phyloP scores from a whole-genome alignment of 2,329 filamentous ascomycete species.

The Torrubiellomyces zombiae region DNA sequence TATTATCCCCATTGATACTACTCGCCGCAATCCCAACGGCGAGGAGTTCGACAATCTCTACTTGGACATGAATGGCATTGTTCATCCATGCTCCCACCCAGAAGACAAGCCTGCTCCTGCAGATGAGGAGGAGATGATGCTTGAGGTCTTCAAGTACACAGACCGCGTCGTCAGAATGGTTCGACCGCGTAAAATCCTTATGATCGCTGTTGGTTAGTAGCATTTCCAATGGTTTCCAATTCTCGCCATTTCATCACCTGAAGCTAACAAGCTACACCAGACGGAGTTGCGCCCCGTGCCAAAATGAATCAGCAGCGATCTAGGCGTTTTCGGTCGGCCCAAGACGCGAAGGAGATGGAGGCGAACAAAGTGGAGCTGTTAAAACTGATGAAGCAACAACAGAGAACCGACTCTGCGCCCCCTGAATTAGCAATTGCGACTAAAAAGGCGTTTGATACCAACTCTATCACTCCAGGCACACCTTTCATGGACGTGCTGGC shows the following conservation, averaged over 20 bases:
- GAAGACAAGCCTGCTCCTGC: conserved; percentile 82
- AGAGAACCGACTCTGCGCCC: conserved; percentile 44
- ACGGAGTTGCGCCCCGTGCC: conserved; percentile 90
- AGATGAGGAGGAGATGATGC: conserved; percentile 98
- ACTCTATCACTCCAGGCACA: conserved; percentile 82
- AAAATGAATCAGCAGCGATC: conserved; percentile 99
- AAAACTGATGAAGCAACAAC: conserved; percentile 68
- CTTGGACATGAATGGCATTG: conserved; percentile 98
- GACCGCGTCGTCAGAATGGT: conserved; percentile 98
- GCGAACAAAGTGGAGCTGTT: conserved; percentile 77
- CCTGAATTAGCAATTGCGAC: conserved; percentile 44
- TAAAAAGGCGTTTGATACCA: conserved; percentile 85
- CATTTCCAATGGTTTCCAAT: too few species aligned
- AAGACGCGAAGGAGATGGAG: conserved; percentile 89
- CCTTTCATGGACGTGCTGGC: conserved; percentile 98
- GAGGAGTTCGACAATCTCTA: conserved; percentile 98
- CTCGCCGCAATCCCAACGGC: conserved; percentile 80
- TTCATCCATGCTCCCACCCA: conserved; percentile 95
- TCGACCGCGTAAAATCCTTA: conserved; percentile 80
- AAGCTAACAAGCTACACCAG: conserved; percentile 26
- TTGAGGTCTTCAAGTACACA: conserved; percentile 97
- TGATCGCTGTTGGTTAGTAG: conserved; percentile 81
- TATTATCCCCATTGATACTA: conserved; percentile 70
- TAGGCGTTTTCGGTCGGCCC: conserved; percentile 81
- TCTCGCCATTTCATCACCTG: background rate